phyloP scores from a whole-genome alignment of 2,329 filamentous ascomycete species.

The Phaeosphaeriaceae sp. region DNA sequence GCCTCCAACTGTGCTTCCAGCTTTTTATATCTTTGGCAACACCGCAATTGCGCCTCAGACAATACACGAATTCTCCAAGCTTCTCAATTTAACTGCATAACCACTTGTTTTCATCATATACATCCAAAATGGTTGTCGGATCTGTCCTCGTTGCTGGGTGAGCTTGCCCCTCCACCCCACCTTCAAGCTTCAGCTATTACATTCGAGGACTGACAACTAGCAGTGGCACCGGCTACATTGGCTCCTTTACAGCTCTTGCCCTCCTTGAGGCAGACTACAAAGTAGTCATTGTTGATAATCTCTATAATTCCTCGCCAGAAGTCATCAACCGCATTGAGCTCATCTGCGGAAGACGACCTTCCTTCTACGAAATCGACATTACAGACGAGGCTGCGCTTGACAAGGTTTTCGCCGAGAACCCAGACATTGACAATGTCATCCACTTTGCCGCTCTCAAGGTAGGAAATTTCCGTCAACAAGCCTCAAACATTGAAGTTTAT shows the following conservation, averaged over 20 bases:
- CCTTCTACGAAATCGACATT: conserved; percentile 85
- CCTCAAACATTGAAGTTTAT: background rate
- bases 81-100: background rate
- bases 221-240: conserved; percentile 98
- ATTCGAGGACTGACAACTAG: background rate
- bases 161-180: conserved; percentile 44
- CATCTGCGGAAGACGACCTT: conserved; percentile 84
- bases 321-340: conserved; percentile 94
- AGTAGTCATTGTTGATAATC: conserved; percentile 93
- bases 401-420: conserved; percentile 85
- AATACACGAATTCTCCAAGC: background rate
- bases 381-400: conserved; percentile 85
- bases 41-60: conserved; percentile 11
- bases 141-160: conserved; percentile 94
- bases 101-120: background rate
- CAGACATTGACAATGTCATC: conserved; percentile 96
- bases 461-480: conserved; percentile 25
- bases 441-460: conserved; percentile 98
- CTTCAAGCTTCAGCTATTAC: conserved; percentile 6
- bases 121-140: conserved; percentile 72
- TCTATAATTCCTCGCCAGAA: conserved; percentile 95
- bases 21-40: conserved; percentile 26
- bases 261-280: conserved; percentile 95
- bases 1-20: conserved; percentile 19
- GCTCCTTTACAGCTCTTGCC: conserved; percentile 91